A percentile compares a stretch with the other conserved stretches of the same genome.
These are phyloP conservation scores for Fusarium anguioides DNA, from an alignment of 2,329 filamentous ascomycete genomes.

Conservation along the genomic window DNA sequence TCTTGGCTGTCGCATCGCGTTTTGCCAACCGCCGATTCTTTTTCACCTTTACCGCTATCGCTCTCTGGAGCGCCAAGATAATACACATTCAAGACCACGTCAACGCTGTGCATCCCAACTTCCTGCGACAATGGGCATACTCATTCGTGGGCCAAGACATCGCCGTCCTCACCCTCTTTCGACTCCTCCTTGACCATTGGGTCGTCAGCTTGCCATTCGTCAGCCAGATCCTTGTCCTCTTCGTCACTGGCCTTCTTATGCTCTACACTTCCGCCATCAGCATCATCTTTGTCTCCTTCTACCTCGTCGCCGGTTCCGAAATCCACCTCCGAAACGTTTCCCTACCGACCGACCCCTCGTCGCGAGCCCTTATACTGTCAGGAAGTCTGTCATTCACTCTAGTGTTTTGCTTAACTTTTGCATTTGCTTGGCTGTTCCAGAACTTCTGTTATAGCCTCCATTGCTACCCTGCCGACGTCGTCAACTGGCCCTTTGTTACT, in stretches of 20 bases:
- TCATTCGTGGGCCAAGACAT: constrained; percentile 52
- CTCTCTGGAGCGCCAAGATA: constrained; percentile 48
- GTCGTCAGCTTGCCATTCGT: constrained; percentile 26
- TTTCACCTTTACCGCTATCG: constrained; percentile 47
- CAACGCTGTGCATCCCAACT: constrained; percentile 36
- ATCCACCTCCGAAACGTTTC: constrained; percentile 51
- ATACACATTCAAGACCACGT: constrained; percentile 49
- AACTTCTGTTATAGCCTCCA: constrained; percentile 30
- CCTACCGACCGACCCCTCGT: constrained; percentile 46
- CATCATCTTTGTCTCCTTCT: constrained; percentile 46
- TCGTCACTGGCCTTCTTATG: constrained; percentile 16
- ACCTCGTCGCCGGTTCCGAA: constrained; percentile 48
- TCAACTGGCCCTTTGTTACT: constrained; percentile 41
- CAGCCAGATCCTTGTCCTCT: constrained; percentile 14
- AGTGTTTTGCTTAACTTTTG: constrained; percentile 29
- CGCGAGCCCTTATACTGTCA: constrained; percentile 46
- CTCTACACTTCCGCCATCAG: constrained; percentile 16
- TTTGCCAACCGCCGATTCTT: constrained; percentile 47
- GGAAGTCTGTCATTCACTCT: constrained; percentile 45
- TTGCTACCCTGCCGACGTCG: constrained; percentile 41
- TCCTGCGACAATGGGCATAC: constrained; percentile 34
- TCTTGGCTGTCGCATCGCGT: constrained; percentile 22
- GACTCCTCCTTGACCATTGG: constrained; percentile 46
- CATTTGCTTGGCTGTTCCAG: constrained; percentile 44
- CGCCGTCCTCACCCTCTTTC: constrained; percentile 46